phyloP scores from a whole-genome alignment of 352 stramenopile genomes.

The Phytophthora litchii region DNA sequence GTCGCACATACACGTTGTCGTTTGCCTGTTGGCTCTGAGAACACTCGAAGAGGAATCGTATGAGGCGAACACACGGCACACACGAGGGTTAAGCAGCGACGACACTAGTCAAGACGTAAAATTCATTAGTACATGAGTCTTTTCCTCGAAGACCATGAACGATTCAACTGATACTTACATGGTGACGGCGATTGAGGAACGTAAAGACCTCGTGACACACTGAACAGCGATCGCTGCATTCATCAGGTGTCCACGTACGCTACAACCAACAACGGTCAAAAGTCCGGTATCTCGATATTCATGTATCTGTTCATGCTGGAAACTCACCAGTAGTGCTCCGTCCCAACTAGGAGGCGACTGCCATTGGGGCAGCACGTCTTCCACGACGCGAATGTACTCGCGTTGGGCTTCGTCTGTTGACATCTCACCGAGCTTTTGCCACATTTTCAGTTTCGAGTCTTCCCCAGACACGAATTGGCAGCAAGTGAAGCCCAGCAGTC shows the following conservation, averaged over 20 bases:
- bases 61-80: conserved; percentile 70
- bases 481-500: conserved; percentile 30
- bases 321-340: conserved; percentile 55
- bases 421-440: conserved; percentile 69
- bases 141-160: too few species aligned
- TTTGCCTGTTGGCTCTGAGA: conserved; percentile 44
- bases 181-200: conserved; percentile 74
- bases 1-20: conserved; percentile 55
- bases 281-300: background rate
- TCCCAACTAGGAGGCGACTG: conserved; percentile 52
- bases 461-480: conserved; percentile 52
- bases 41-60: conserved; percentile 53
- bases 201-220: conserved; percentile 71
- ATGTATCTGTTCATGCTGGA: background rate
- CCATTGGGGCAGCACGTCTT: conserved; percentile 62
- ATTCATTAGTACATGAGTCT: conserved; percentile 8
- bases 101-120: conserved; percentile 40
- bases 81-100: conserved; percentile 64
- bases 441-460: conserved; percentile 63
- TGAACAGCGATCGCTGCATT: conserved; percentile 59
- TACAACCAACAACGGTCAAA: conserved; percentile 13
- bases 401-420: conserved; percentile 44
- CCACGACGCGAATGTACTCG: conserved; percentile 63
- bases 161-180: conserved; percentile 43
- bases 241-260: conserved; percentile 72